Conservation (phyloP, 1,284 basidiomycete genomes). For the Xerocomus amazonicus region DNA sequence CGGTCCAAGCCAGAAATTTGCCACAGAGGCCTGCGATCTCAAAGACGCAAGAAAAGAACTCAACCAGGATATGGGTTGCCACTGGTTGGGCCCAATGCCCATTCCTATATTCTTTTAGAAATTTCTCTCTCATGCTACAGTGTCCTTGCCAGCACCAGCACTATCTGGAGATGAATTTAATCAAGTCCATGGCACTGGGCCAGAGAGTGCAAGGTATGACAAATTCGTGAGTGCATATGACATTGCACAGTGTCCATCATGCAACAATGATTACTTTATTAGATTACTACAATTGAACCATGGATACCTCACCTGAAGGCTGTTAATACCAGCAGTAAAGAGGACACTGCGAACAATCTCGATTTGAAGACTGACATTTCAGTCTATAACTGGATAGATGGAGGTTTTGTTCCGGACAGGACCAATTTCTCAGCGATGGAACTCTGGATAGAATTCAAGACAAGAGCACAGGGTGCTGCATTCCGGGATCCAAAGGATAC, state of each 20-base stretch:
- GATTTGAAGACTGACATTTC: not conserved
- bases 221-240: not conserved
- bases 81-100: no score
- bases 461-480: not conserved
- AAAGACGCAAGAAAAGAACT: not conserved
- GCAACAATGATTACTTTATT: not conserved
- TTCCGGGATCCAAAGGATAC: not conserved
- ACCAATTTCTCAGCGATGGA: not conserved
- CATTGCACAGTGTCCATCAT: no score
- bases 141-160: no score
- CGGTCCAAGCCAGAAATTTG: no score
- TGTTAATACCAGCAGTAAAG: not conserved
- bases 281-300: not conserved
- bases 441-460: constrained; percentile 1
- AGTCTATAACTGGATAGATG: not conserved
- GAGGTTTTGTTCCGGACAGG: not conserved
- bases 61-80: not conserved
- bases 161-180: not conserved
- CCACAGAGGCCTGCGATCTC: no score
- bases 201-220: not conserved
- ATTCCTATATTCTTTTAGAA: no score
- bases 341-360: not conserved
- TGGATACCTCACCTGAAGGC: not conserved
- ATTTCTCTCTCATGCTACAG: no score
- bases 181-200: not conserved